phyloP scores from a whole-genome alignment of 83 land plant species.

The Isoetes engelmannii region DNA sequence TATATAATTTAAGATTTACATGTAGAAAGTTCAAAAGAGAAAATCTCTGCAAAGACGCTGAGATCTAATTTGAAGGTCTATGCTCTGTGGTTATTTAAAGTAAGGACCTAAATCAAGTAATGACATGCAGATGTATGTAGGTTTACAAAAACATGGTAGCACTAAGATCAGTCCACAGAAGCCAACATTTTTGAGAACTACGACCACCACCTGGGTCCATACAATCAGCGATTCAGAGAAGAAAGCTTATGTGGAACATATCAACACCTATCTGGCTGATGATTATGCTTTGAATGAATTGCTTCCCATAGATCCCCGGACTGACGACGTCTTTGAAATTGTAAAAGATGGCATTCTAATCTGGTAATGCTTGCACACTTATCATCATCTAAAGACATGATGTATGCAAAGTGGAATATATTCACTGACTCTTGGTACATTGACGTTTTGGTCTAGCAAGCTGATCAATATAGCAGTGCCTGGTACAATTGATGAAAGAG shows the following conservation, averaged over 20 bases:
- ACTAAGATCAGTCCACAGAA: conserved; percentile 2
- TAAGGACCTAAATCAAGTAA: no score
- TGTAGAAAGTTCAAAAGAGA: no score
- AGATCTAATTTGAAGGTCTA: no score
- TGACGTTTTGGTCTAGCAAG: background rate
- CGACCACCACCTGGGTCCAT: conserved; percentile 1
- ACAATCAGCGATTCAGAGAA: conserved; percentile 4
- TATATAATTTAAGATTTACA: no score
- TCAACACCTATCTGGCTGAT: conserved; percentile 6
- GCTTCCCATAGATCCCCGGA: background rate
- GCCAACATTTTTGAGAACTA: background rate
- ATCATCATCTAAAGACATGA: background rate
- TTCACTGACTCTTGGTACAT: background rate
- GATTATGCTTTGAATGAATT: background rate
- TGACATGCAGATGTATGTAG: conserved; percentile 1
- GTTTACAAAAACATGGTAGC: background rate
- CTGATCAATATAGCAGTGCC: conserved; percentile 4
- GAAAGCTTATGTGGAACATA: conserved; percentile 5
- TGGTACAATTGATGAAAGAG: conserved; percentile 8
- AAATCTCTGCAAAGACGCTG: no score
- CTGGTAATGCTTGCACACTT: background rate
- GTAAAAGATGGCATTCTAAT: conserved; percentile 1
- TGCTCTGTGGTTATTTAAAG: no score
- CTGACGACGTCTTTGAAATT: conserved; percentile 2
- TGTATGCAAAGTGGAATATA: no score